Base-by-base conservation (phyloP, 2,329 filamentous ascomycete species). In the Camptophora hylomeconis region DNA sequence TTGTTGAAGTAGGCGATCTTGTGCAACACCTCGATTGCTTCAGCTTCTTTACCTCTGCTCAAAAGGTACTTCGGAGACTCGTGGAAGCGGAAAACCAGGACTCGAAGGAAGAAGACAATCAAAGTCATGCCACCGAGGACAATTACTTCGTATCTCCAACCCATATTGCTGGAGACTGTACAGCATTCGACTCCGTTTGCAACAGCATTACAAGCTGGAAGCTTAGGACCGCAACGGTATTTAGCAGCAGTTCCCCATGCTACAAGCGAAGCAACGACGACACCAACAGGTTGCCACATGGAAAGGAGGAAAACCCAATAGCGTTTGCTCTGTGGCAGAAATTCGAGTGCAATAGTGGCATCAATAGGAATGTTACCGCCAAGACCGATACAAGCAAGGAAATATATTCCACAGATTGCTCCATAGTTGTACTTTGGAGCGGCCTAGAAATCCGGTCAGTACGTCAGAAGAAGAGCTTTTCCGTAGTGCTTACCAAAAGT, bases 11-110 rank as follows among this genome's bases (percentile, higher is more conserved):
- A 66, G 2, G 83, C 82, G 35, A 92, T 75, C 6, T 75, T 80
- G 39, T 86, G 79, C 5, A 92, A 70, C 2, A 83, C 79, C 3
- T 74, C 77, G 2, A 92, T 79, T 1, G 82, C 82, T 46, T 92
- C 81, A 7, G 69, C 59, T 49, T 92, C 77, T 6, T 78, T 70
- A 20, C 80, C 79, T n/a, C 70, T 66, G 14, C 75, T 78, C 7
- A 92, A 67, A 14, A 92, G 62, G 46, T 75, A 92, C 51, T 92
- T 92, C 24, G 83, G 82, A 3, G 82, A 89, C 49, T 92, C 84
- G 49, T 80, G 80, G 10, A 92, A 67, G 36, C 77, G 71, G 55
- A 92, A 92, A 35, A 84, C 48, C 52, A 83, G 75, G 61, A 82
- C 84, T 12, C 83, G 80, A 37, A 74, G 58, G 28, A 79, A 51